Evolutionary conservation across 192 early-diverging fungal genomes (phyloP).

Genomic region (Umbelopsis vinacea): DNA sequence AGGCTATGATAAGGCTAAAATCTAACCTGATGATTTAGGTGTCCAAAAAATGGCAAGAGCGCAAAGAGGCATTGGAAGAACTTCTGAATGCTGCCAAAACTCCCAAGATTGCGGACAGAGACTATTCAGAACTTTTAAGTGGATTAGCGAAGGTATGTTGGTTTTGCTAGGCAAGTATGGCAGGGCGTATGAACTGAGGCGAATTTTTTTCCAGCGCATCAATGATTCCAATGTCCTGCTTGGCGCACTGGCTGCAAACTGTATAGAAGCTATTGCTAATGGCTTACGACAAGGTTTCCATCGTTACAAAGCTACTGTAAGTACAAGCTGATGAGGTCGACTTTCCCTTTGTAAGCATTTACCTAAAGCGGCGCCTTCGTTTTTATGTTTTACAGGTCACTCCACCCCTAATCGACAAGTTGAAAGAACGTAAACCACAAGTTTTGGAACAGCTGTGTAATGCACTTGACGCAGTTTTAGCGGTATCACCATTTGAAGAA

Average conservation of each 20-base stretch:
- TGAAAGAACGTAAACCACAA: conserved; percentile 93
- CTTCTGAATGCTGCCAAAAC: conserved; percentile 71
- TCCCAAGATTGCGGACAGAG: conserved; percentile 75
- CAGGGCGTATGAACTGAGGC: neutral
- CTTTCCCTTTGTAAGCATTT: neutral
- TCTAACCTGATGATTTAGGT: conserved; percentile 35
- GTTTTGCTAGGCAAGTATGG: neutral
- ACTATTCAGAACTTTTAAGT: conserved; percentile 82
- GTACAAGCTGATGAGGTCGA: neutral
- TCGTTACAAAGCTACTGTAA: conserved; percentile 74
- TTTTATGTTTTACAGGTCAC: conserved; percentile 48
- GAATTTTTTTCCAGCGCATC: conserved; percentile 55
- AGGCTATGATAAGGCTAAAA: too few species aligned
- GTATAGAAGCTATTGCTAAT: conserved; percentile 78
- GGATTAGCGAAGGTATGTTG: conserved; percentile 77
- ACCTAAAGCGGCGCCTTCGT: neutral
- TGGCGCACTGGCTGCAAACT: conserved; percentile 78
- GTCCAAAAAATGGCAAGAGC: conserved; percentile 95
- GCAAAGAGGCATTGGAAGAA: conserved; percentile 88
- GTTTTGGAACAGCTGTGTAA: conserved; percentile 83
- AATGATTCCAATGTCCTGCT: conserved; percentile 90
- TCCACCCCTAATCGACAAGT: conserved; percentile 82
- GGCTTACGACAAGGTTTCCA: conserved; percentile 82
- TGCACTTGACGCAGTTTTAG: conserved; percentile 86
- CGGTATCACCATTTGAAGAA: conserved; percentile 67